These are phyloP conservation scores for Tetradesmus lagerheimii DNA, from an alignment of 139 green algal genomes.

Conservation along the genomic window DNA sequence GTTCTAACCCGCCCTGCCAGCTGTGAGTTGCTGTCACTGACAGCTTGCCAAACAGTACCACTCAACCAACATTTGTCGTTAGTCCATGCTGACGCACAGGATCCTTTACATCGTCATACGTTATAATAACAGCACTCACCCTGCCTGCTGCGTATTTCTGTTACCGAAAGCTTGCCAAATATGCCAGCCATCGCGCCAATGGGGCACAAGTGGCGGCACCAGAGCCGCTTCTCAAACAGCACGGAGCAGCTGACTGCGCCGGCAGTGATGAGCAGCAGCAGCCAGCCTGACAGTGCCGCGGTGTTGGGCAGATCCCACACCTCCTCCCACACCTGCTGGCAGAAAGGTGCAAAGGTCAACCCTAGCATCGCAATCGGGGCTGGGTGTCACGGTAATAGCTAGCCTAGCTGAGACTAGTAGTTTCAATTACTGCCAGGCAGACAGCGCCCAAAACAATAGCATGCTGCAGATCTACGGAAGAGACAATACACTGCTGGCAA, in stretches of 20 bases:
- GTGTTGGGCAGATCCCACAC: slow-evolving; percentile 84
- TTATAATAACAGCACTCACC: too few relatives aligned
- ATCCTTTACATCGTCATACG: too few relatives aligned
- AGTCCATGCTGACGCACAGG: too few relatives aligned
- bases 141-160: slow-evolving; percentile 78
- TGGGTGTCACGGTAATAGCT: too few relatives aligned
- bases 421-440: too few relatives aligned
- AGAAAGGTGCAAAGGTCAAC: too few relatives aligned
- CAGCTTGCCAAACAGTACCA: slow-evolving; percentile 88
- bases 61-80: too few relatives aligned
- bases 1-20: slow-evolving; percentile 68
- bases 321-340: slow-evolving; percentile 70
- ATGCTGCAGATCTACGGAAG: too few relatives aligned
- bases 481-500: too few relatives aligned
- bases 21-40: slow-evolving; percentile 81
- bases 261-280: slow-evolving; percentile 87
- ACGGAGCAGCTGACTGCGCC: slow-evolving; percentile 75
- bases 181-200: slow-evolving; percentile 90
- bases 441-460: too few relatives aligned
- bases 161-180: slow-evolving; percentile 86
- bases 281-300: slow-evolving; percentile 76
- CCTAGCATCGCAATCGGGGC: too few relatives aligned
- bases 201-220: slow-evolving; percentile 83
- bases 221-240: slow-evolving; percentile 80
- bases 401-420: too few relatives aligned